Evolutionary conservation across 352 stramenopile genomes (phyloP), one percentile per base, ranked within the genome.

Genomic region (Halophytophthora polymorphica): DNA sequence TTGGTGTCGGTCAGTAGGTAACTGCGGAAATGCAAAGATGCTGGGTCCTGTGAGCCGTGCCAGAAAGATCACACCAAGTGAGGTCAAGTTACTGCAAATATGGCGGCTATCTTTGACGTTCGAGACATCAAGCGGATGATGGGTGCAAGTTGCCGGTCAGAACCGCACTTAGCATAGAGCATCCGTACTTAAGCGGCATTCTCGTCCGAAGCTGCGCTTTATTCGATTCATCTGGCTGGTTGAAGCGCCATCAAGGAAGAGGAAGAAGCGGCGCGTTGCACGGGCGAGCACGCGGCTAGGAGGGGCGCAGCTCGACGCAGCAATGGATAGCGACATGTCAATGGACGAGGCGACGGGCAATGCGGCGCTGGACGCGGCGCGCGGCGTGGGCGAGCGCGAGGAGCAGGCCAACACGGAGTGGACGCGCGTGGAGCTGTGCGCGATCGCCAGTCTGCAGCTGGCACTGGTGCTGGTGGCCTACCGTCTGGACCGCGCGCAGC

Each of bases 361-460:
- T 33, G 47, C 59, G n/a, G 63, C 70, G 22, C 39, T 76, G 18
- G 67, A 76, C 23, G 60, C 62, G 13, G 61, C 57, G 11, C 58
- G 53, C 4, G 53, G 63, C 15, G 35, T 43, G 17, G 39, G 23
- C 44, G 50, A 50, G n/a, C 42, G 36, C 19, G 49, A 61, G 42
- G 56, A 77, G 43, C 56, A 70, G 46, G 44, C 43, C 12, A 19
- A 38, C 12, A 58, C 55, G 7, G 73, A 91, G 34, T 94, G 84
- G 84, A 80, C 66, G 18, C 73, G 80, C 25, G 65, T 88, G 23
- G 80, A 90, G 59, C 72, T 94, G 15, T 89, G 87, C 33, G 70
- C 83, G 44, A 90, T 89, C 48, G 84, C 84, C 8, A 87, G 73
- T 52, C 69, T 94, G 45, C 84, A 94, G 67, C 68, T 94, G 19